These are phyloP conservation scores for Thozetella sp. DNA, from an alignment of 495 filamentous ascomycete genomes.

Conservation along the genomic window DNA sequence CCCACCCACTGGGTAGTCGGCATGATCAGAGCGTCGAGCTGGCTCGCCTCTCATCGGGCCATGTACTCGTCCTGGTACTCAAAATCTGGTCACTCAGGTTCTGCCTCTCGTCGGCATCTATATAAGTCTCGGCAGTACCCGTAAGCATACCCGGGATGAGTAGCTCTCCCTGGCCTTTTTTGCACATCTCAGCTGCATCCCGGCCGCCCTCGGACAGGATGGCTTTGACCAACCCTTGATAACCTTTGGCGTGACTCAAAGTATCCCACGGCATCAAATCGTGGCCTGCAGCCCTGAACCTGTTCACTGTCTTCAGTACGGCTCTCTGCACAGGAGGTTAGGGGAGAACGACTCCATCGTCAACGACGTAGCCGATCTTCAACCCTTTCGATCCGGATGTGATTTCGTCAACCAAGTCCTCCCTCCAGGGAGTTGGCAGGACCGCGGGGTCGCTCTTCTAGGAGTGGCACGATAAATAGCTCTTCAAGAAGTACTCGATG, in stretches of 20 bases:
- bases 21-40: background rate
- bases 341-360: background rate
- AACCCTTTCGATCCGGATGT: background rate
- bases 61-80: background rate
- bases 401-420: background rate
- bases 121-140: background rate
- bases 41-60: background rate
- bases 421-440: background rate
- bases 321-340: background rate
- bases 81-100: background rate
- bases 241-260: background rate
- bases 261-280: background rate
- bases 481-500: background rate
- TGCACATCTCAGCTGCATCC: background rate
- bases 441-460: background rate
- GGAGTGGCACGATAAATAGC: background rate
- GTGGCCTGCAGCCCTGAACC: background rate
- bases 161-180: background rate
- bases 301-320: background rate
- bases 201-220: background rate
- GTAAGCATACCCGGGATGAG: background rate
- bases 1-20: background rate
- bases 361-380: background rate
- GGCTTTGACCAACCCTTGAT: background rate
- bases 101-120: background rate